Percentiles rank a stretch among this genome's conserved stretches.
phyloP scores from a whole-genome alignment of 768 basidiomycete species.

The Lyophyllum semitale region DNA sequence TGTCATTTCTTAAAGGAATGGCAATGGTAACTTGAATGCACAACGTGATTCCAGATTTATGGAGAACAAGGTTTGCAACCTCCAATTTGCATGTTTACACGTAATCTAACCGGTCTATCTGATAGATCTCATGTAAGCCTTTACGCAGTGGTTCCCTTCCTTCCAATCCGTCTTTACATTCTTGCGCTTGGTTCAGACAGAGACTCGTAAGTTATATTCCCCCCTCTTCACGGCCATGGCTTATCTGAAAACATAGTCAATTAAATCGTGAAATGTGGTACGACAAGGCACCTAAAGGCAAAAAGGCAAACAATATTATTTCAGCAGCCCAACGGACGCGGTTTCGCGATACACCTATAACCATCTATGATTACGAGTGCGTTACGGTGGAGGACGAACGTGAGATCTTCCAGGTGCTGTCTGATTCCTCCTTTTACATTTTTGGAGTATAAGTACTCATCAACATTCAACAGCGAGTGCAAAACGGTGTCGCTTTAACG shows the following conservation, averaged over 20 bases:
- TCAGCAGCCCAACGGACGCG: slow-evolving; percentile 24
- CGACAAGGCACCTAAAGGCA: slow-evolving; percentile 13
- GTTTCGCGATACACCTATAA: slow-evolving; percentile 46
- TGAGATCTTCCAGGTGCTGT: slow-evolving; percentile 61
- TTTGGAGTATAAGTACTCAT: background rate
- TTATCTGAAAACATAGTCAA: slow-evolving; percentile 8
- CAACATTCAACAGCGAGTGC: slow-evolving; percentile 41
- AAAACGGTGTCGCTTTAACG: slow-evolving; percentile 50
- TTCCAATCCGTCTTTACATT: slow-evolving; percentile 11
- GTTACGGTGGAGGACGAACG: slow-evolving; percentile 57
- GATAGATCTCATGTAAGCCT: slow-evolving; percentile 32
- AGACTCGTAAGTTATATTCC: slow-evolving; percentile 26
- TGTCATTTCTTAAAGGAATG: background rate
- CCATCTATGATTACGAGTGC: slow-evolving; percentile 53
- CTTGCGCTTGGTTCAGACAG: slow-evolving; percentile 17
- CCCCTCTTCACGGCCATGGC: background rate
- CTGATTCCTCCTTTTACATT: background rate
- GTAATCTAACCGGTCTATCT: slow-evolving; percentile 5
- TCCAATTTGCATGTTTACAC: background rate
- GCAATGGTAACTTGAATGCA: background rate
- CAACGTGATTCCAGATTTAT: slow-evolving; percentile 44
- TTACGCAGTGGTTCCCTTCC: slow-evolving; percentile 35
- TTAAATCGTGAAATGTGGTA: slow-evolving; percentile 26
- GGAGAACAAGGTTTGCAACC: slow-evolving; percentile 50
- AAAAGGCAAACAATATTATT: slow-evolving; percentile 22